Evolutionary conservation across 1,139 yeast species (phyloP), one percentile per base, ranked within the genome.

Genomic region (Geotrichum citri-aurantii): DNA sequence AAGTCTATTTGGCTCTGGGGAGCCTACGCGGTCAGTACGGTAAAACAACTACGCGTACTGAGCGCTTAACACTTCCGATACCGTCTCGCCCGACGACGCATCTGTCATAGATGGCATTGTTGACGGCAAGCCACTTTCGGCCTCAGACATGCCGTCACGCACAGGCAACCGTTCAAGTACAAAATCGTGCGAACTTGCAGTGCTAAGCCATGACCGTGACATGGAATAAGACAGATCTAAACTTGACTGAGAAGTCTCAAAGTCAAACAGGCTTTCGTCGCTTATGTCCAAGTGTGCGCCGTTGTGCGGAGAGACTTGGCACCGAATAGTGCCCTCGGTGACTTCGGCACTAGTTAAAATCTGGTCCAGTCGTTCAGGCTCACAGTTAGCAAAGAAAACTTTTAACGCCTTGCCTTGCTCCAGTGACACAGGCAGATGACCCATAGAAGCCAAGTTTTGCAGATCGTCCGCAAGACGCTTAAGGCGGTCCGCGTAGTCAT

Each of bases 361-460:
- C 27, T 60, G 50, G 46, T 64, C 61, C n/a, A 72, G 73, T 53
- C 68, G 65, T 10, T 65, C 68, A 1, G 68, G 58, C 54, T 71
- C 75, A 29, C 72, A 63, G 58, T 73, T 73, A 48, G 75, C 75
- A 64, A 73, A 73, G 58, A 72, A 74, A 7, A 73, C 69, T 29
- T 75, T 69, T 8, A 73, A 55, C 4, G 59, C 57, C 19, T 63
- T 59, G 27, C 69, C 68, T 31, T 60, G 61, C 57, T 69, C 73
- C n/a, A 72, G 58, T 0, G 74, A 61, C 5, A 73, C 61, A 17
- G 76, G 76, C 55, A 73, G 66, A 65, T 73, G 75, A 10, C 76
- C 76, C 4, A 73, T 66, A 10, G 64, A 61, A 7, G 73, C 65
- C 6, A 73, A 63, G 26, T 69, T 65, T 54, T 62, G 59, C 14